Base-by-base conservation (phyloP, 495 filamentous ascomycete genomes). In the Hyaloscypha variabilis region DNA sequence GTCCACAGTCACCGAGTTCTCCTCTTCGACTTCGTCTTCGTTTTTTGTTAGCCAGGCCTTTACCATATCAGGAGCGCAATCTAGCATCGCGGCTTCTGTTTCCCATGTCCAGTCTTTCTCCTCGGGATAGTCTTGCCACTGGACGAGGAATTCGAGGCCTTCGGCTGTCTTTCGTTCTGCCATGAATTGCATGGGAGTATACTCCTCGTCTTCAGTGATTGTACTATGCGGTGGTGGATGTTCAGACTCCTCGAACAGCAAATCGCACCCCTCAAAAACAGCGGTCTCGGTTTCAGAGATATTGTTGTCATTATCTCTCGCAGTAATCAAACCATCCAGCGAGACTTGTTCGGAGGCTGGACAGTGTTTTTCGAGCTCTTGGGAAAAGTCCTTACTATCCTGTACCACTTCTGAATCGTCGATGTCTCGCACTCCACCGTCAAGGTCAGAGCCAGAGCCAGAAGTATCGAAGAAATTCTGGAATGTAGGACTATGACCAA, bases 101-200 rank as follows among this genome's bases (percentile, higher is more conserved):
- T 66, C 64, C 64, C 64, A 66, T 2, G 64, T 66, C 64, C 64
- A 60, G 64, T 66, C 64, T 29, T 54, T 42, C 25, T 55, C 58
- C 13, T 26, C 8, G 0, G 64, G 55, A 55, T 66, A 66, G 56
- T 42, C 56, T 66, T 61, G 24, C 64, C 64, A 66, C 13, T 39
- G 11, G 13, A 66, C 58, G 6, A 66, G 58, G n/a, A 60, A 49
- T 46, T 66, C 25, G 1, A 39, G 28, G 29, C 58, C 64, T 61
- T 54, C 10, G 6, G 42, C 6, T 36, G 57, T 60, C 2, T 42
- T 50, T 19, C 50, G 25, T 30, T 54, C 25, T 13, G 42, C 36
- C 26, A 53, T 28, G 28, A 66, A 39, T 28, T 66, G 53, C 24
- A 50, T 55, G 14, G 29, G 23, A 6, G 58, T 25, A 30, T 50